These are phyloP conservation scores for Paecilomyces sp. DNA, from an alignment of 2,329 filamentous ascomycete species.

Conservation along the genomic window DNA sequence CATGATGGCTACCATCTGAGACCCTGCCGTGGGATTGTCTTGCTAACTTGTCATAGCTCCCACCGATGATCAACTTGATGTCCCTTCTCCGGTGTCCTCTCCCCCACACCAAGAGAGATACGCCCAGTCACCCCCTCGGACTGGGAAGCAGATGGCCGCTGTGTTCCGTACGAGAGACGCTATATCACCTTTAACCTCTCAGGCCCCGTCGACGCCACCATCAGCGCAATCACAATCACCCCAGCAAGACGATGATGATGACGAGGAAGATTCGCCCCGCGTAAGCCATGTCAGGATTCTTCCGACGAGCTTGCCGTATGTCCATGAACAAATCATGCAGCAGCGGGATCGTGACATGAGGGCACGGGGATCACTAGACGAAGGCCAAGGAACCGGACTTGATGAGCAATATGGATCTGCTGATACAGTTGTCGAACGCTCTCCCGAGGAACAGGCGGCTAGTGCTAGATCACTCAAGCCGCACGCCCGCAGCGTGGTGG, in stretches of 20 bases:
- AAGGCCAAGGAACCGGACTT: conserved; percentile 15
- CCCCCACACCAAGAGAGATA: conserved; percentile 22
- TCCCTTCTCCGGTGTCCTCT: conserved; percentile 12
- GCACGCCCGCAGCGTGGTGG: conserved; percentile 65
- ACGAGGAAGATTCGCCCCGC: conserved; percentile 43
- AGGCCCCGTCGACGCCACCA: conserved; percentile 19
- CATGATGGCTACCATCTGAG: not conserved
- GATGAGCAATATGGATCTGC: conserved; percentile 6
- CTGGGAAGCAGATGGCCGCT: conserved; percentile 9
- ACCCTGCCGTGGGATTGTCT: conserved; percentile 2
- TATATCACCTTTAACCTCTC: conserved; percentile 12
- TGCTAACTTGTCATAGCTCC: conserved; percentile 19
- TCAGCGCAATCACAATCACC: conserved; percentile 16
- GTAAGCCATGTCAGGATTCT: conserved; percentile 85
- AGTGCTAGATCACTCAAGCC: conserved; percentile 76
- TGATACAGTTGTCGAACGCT: conserved; percentile 20
- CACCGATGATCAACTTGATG: conserved; percentile 24
- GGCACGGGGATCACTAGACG: conserved; percentile 39
- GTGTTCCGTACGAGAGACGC: conserved; percentile 12
- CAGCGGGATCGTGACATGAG: conserved; percentile 29
- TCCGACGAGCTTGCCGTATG: conserved; percentile 81
- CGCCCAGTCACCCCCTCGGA: conserved; percentile 11
- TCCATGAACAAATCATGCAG: conserved; percentile 86
- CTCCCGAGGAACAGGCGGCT: conserved; percentile 69
- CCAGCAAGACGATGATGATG: conserved; percentile 18